Conservation (phyloP, 2,329 filamentous ascomycete species). For the Ustulina deusta region DNA sequence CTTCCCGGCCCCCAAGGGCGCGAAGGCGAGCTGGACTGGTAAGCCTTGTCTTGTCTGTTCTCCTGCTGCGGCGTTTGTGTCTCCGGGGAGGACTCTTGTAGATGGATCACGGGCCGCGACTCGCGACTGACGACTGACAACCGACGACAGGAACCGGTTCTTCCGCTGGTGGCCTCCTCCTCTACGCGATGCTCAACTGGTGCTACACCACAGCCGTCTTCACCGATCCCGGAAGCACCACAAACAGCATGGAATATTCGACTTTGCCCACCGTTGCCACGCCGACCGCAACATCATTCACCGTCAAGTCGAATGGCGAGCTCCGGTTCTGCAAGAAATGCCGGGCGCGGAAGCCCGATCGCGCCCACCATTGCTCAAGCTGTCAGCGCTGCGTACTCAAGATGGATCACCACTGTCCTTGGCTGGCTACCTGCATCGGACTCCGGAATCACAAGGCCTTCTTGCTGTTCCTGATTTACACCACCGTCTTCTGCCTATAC, state of each 20-base stretch:
- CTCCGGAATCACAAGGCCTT: constrained; percentile 97
- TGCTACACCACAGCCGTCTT: constrained; percentile 95
- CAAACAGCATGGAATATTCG: constrained; percentile 76
- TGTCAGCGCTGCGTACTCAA: constrained; percentile 95
- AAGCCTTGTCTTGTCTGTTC: constrained; percentile 44
- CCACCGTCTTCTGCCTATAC: constrained; percentile 85
- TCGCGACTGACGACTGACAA: constrained; percentile 31
- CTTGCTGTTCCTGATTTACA: constrained; percentile 90
- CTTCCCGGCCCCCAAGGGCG: constrained; percentile 56
- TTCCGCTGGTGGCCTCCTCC: constrained; percentile 73
- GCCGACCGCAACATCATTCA: constrained; percentile 76
- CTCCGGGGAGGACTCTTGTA: neutral
- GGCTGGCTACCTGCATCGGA: constrained; percentile 95
- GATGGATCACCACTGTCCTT: constrained; percentile 99
- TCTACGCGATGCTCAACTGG: constrained; percentile 86
- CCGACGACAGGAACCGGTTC: constrained; percentile 61
- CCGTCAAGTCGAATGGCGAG: constrained; percentile 91
- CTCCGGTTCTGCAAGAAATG: constrained; percentile 97
- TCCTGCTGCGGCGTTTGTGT: neutral
- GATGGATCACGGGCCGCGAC: neutral
- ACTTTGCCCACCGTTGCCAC: constrained; percentile 80
- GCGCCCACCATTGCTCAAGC: constrained; percentile 95
- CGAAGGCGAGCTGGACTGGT: constrained; percentile 67
- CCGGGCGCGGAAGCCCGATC: constrained; percentile 92
- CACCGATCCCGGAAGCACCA: constrained; percentile 83